phyloP scores from a whole-genome alignment of 2,329 filamentous ascomycete genomes.

The Colletotrichum nymphaeae region DNA sequence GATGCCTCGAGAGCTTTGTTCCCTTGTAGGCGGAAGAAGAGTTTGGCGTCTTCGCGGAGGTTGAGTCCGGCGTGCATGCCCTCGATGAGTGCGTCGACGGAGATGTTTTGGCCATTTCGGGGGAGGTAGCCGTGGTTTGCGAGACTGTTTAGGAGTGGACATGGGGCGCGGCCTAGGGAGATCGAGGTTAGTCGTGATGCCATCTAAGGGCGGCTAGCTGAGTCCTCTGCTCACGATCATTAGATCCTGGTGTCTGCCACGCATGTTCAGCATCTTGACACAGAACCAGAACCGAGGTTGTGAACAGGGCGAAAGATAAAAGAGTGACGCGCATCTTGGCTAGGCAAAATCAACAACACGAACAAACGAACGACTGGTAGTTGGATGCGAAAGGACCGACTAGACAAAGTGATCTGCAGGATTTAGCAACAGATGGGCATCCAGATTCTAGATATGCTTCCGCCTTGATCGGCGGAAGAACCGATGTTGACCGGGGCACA shows the following conservation, averaged over 20 bases:
- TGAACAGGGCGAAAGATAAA: background rate
- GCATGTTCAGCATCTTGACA: constrained; percentile 7
- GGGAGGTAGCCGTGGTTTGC: constrained; percentile 44
- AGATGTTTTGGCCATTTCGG: constrained; percentile 39
- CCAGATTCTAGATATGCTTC: constrained; percentile 22
- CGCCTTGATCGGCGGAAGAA: constrained; percentile 7
- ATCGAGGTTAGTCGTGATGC: too few species aligned
- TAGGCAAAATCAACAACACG: background rate
- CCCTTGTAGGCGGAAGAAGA: constrained; percentile 31
- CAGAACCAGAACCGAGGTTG: background rate
- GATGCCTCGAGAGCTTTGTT: constrained; percentile 25
- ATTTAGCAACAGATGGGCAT: background rate
- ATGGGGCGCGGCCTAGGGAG: constrained; percentile 26
- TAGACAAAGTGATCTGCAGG: background rate
- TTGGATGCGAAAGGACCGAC: background rate
- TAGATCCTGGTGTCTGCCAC: constrained; percentile 7
- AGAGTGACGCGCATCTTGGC: background rate
- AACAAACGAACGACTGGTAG: constrained; percentile 9
- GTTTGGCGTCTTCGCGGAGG: constrained; percentile 33
- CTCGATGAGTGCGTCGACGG: constrained; percentile 34
- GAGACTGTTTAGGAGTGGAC: constrained; percentile 40
- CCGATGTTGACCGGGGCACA: constrained; percentile 2
- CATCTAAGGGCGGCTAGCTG: background rate
- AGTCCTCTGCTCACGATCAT: background rate
- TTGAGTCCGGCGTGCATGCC: constrained; percentile 32